phyloP scores from a whole-genome alignment of 345 rosid species.

The Salix dunnii region DNA sequence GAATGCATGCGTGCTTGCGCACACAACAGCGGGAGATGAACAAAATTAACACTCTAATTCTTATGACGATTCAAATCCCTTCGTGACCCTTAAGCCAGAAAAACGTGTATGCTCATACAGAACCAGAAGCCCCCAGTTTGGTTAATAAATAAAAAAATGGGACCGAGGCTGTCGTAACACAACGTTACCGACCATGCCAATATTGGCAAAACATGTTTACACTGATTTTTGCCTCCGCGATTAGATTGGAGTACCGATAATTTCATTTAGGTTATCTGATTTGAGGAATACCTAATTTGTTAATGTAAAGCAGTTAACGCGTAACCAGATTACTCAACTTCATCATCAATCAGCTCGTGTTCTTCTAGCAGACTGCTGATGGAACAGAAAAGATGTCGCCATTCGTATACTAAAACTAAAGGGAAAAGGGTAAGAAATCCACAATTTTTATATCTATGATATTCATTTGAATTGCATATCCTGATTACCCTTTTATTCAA shows the following conservation, averaged over 20 bases:
- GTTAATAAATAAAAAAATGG: background rate
- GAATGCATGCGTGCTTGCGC: too few relatives aligned
- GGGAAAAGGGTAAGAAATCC: background rate
- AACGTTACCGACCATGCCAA: background rate
- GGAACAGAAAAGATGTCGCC: background rate
- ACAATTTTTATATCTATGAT: background rate
- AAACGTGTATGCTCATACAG: background rate
- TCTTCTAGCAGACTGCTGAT: background rate
- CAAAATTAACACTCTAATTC: background rate
- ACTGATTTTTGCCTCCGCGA: too few relatives aligned
- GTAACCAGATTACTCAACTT: background rate
- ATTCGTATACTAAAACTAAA: background rate
- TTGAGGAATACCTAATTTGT: background rate
- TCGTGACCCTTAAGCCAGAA: background rate
- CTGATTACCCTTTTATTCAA: background rate
- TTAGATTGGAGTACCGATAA: too few relatives aligned
- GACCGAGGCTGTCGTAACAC: background rate
- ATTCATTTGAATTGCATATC: background rate
- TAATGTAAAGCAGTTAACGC: background rate
- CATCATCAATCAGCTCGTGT: background rate
- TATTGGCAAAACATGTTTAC: too few relatives aligned
- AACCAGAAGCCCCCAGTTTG: background rate
- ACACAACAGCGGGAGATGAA: too few relatives aligned
- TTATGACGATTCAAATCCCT: background rate
- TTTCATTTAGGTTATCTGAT: background rate